These are phyloP conservation scores for Hypoxylon cercidicola DNA, from an alignment of 495 filamentous ascomycete genomes.

Conservation along the genomic window DNA sequence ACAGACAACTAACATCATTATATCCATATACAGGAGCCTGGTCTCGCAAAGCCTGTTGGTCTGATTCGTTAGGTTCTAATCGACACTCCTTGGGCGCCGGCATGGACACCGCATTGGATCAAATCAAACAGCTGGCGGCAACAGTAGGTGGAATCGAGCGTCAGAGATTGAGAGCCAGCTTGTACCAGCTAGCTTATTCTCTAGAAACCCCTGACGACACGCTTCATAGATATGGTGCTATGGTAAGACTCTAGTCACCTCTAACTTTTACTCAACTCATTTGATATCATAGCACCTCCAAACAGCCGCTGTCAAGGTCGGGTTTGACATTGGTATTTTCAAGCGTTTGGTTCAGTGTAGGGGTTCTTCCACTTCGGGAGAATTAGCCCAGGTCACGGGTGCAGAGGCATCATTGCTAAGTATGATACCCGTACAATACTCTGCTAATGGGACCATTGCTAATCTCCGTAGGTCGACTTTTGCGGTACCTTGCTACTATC, in stretches of 20 bases:
- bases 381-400: not conserved
- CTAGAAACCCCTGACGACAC: slow-evolving; percentile 7
- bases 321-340: slow-evolving; percentile 3
- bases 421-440: not conserved
- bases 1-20: too few species aligned
- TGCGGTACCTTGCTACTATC: slow-evolving; percentile 56
- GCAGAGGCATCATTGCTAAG: not conserved
- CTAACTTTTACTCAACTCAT: not conserved
- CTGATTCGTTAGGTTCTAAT: too few species aligned
- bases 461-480: slow-evolving; percentile 35
- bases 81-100: too few species aligned
- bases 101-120: too few species aligned
- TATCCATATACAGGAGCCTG: too few species aligned
- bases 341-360: not conserved
- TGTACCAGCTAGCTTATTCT: too few species aligned
- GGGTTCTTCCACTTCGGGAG: too few species aligned
- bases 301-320: not conserved
- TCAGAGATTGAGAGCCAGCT: too few species aligned
- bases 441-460: too few species aligned
- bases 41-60: too few species aligned
- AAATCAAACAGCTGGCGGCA: too few species aligned
- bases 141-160: too few species aligned
- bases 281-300: slow-evolving; percentile 1
- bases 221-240: not conserved
- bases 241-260: not conserved